Evolutionary conservation across 208 protist genomes (phyloP).

Genomic region (Acanthamoeba castellanii): DNA sequence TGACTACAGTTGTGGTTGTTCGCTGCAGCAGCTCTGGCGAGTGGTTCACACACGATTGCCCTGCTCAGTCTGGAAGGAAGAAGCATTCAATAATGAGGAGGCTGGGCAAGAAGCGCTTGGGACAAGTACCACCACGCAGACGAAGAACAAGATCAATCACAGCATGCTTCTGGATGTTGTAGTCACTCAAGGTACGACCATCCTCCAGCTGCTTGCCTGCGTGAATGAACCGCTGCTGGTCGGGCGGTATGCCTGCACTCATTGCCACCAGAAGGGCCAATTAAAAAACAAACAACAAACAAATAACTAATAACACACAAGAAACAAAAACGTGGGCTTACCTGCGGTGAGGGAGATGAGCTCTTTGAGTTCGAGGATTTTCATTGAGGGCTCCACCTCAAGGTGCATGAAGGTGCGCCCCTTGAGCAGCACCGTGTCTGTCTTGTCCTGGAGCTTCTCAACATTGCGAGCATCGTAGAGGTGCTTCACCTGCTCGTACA

Average conservation of each 20-base stretch:
- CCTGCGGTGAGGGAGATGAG: too few relatives aligned
- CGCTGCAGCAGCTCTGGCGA: too few relatives aligned
- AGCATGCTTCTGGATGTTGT: constrained; percentile 94
- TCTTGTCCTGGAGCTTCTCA: background rate
- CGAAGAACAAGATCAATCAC: constrained; percentile 92
- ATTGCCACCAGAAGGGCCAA: background rate
- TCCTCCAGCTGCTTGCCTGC: constrained; percentile 88
- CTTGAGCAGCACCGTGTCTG: background rate
- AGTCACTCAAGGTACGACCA: constrained; percentile 88
- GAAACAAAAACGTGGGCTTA: background rate
- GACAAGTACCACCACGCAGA: constrained; percentile 91
- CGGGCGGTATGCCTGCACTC: constrained; percentile 84
- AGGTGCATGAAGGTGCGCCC: background rate
- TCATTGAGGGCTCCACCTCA: background rate
- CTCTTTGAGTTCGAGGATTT: too few relatives aligned
- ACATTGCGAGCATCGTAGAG: background rate
- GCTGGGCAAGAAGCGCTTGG: too few relatives aligned
- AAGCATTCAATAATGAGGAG: too few relatives aligned
- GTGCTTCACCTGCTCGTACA: background rate
- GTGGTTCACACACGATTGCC: too few relatives aligned
- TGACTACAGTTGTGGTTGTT: too few relatives aligned
- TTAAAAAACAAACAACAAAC: background rate
- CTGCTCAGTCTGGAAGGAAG: too few relatives aligned
- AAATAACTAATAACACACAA: background rate
- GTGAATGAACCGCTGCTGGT: constrained; percentile 90